Base-by-base conservation (phyloP, 768 basidiomycete species). In the Cantharellus anzutake region DNA sequence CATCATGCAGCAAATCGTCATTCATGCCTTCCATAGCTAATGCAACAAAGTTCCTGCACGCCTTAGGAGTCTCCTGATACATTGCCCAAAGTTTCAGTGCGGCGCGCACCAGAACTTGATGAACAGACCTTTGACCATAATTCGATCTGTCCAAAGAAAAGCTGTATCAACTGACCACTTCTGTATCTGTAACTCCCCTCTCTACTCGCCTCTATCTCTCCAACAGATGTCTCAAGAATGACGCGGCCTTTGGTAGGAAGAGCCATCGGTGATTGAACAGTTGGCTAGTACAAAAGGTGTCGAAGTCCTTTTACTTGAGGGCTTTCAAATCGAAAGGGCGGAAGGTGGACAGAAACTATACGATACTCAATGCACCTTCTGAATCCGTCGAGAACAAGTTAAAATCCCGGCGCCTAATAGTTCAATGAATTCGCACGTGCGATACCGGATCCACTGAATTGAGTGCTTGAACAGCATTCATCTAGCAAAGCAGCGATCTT, bases 21-120 rank as follows among this genome's bases (percentile, higher is more conserved):
- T 61, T 76, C 82, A 66, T 68, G 87, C 89, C 90, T 76, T 93
- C 86, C 79, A 93, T 83, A 1, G 87, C 82, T 53, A 94, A 75
- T 14, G 85, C 80, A 48, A 94, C 74, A 70, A 92, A 90, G 71
- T 93, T 93, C 53, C 93, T 79, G 68, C 89, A 93, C 70, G 96
- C 75, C 75, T 88, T 91, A 0, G 96, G 96, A 29, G 89, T 82
- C 82, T 98, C 94, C 82, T 89, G 64, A 44, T 42, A 20, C 20
- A 29, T 29, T 29, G 20, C 20, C 20, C 20, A 62, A 41, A 14
- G 14, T 56, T 53, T 41, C 29, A 29, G 34, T 38, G 37, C 51
- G 37, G 52, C 14, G 35, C 14, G 4, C 56, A 39, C 51, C 20
- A 60, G 38, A 35, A 20, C n/a, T 61, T 29, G 42, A 42, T n/a